Percentiles rank a stretch among this genome's conserved stretches.
These are phyloP conservation scores for Isoetes engelmannii DNA, from an alignment of 83 land plant genomes.

Conservation along the genomic window DNA sequence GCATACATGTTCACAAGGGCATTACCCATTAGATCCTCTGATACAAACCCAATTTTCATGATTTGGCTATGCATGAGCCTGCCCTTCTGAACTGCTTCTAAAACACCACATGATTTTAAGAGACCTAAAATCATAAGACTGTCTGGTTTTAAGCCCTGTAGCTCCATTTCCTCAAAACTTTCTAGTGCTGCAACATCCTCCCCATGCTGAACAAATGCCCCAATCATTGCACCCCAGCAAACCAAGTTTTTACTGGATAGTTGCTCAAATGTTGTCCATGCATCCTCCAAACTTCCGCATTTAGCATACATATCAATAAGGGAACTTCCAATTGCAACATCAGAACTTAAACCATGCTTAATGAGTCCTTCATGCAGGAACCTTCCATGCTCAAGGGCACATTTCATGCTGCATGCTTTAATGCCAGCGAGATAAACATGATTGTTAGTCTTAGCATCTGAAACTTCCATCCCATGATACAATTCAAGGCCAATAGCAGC, in stretches of 20 bases:
- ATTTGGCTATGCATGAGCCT: constrained; percentile 46
- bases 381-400: constrained; percentile 19
- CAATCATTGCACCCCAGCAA: constrained; percentile 35
- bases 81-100: constrained; percentile 27
- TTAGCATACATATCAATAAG: constrained; percentile 62
- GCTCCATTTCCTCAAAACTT: constrained; percentile 36
- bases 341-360: constrained; percentile 32
- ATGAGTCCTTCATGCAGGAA: constrained; percentile 40
- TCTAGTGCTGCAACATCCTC: constrained; percentile 40
- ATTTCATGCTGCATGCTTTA: too few relatives aligned
- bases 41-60: constrained; percentile 36
- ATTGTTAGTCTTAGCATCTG: too few relatives aligned
- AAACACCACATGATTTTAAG: constrained; percentile 48
- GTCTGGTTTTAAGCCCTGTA: constrained; percentile 37
- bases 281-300: constrained; percentile 33
- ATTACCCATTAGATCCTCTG: constrained; percentile 46
- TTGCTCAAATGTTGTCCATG: constrained; percentile 41
- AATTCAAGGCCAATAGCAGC: too few relatives aligned
- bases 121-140: constrained; percentile 47
- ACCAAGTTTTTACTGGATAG: constrained; percentile 47
- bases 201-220: neutral
- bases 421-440: too few relatives aligned
- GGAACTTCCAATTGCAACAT: constrained; percentile 51
- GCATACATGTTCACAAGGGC: constrained; percentile 54
- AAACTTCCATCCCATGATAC: too few relatives aligned